Percentiles rank a stretch among this genome's conserved stretches.
Conservation (phyloP, 164 flowering plant genomes). For the Nelumbo lutea region DNA sequence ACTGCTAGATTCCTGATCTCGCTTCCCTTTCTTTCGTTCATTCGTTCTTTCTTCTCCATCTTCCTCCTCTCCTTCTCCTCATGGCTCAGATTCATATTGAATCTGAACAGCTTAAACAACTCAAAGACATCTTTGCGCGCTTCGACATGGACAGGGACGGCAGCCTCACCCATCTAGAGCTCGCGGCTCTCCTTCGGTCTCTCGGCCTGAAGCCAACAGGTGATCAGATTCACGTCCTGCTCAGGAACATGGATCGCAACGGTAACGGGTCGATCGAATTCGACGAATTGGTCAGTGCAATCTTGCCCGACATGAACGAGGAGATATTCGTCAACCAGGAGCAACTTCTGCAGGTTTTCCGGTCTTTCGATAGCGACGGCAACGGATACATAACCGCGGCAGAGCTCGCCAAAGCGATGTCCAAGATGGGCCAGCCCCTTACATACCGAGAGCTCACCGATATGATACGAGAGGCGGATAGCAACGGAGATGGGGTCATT, state of each 20-base stretch:
- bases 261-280: constrained; percentile 74
- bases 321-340: constrained; percentile 52
- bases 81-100: constrained; percentile 20
- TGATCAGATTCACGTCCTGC: constrained; percentile 54
- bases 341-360: constrained; percentile 62
- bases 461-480: constrained; percentile 76
- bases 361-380: constrained; percentile 74
- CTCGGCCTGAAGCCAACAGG: constrained; percentile 77
- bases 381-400: constrained; percentile 79
- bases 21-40: neutral
- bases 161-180: constrained; percentile 87
- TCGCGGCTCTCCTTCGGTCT: constrained; percentile 81
- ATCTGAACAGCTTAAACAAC: constrained; percentile 55
- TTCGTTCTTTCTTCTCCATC: neutral
- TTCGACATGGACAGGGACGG: constrained; percentile 92
- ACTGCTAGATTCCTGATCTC: neutral
- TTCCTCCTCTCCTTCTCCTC: neutral
- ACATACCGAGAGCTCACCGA: constrained; percentile 60
- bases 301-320: constrained; percentile 51
- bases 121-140: constrained; percentile 65
- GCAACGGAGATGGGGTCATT: constrained; percentile 73
- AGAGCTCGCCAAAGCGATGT: constrained; percentile 85
- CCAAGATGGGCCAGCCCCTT: constrained; percentile 82
- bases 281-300: constrained; percentile 55
- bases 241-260: constrained; percentile 59